A percentile compares a stretch with the other conserved stretches of the same genome.
These are phyloP conservation scores for Yarrowia hollandica DNA, from an alignment of 805 yeast species.

Conservation along the genomic window DNA sequence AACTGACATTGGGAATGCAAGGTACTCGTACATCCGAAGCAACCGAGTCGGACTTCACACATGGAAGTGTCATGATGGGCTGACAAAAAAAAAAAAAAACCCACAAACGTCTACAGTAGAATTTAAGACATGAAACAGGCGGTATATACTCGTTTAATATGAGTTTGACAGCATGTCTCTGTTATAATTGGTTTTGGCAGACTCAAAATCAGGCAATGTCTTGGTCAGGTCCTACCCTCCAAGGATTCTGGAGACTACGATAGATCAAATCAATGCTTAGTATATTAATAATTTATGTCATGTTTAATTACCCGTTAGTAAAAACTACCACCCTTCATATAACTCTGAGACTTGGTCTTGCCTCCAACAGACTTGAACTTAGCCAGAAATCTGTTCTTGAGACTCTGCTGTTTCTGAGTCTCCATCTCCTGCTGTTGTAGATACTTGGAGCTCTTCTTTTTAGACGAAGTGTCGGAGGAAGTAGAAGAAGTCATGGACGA, in stretches of 20 bases:
- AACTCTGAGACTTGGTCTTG: constrained; percentile 1
- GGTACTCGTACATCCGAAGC: constrained; percentile 25
- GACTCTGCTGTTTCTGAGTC: background rate
- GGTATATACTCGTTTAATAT: no score
- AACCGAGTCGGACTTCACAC: background rate
- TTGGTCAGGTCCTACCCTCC: no score
- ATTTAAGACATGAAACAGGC: no score
- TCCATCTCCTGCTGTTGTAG: background rate
- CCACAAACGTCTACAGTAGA: no score
- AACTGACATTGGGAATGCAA: constrained; percentile 8
- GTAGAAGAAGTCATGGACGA: background rate
- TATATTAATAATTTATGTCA: constrained; percentile 10
- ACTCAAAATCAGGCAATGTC: no score
- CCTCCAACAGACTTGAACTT: constrained; percentile 8
- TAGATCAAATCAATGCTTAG: no score
- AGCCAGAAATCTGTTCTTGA: constrained; percentile 15
- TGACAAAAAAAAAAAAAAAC: no score
- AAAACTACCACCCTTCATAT: constrained; percentile 21
- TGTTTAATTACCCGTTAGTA: background rate
- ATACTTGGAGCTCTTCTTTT: constrained; percentile 16
- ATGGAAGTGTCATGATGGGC: no score
- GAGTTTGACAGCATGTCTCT: no score
- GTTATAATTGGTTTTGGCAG: no score
- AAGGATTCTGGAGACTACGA: no score
- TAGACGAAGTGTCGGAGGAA: background rate